Evolutionary conservation across 2,329 filamentous ascomycete genomes (phyloP), one percentile per base, ranked within the genome.

Genomic region (Fusarium sp.): DNA sequence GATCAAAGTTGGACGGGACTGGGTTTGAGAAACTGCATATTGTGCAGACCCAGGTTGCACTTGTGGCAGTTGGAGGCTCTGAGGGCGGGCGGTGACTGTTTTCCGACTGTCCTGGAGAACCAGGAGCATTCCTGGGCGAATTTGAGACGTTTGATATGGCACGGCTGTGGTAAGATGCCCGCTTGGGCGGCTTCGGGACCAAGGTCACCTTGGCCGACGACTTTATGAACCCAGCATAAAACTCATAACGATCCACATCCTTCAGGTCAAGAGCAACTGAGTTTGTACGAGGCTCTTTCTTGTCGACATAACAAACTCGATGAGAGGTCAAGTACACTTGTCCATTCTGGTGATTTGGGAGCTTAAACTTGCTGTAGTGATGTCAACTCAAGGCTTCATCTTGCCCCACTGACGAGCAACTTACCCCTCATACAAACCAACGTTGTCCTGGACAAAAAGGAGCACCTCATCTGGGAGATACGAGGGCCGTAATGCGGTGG

Each of bases 281-380:
- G 79, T 93, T 90, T 77, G 92, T 92, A 68, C 95, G 89, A 15
- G 96, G 94, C 69, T 98, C 92, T 34, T 90, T 87, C 76, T 94
- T 92, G 78, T 98, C 95, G 70, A 99, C 93, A 78, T 98, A 99
- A 84, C 95, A 99, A 66, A 94, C 90, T 56, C 96, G 92, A 81
- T 98, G 95, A 9, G 96, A 97, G 16, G 96, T 99, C 81, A 99
- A 82, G 79, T 99, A 99, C 59, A 96, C 94, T 83, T 98, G 94
- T 54, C 96, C 96, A 83, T 97, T 94, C 79, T 99, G 96, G 72
- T 97, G 94, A 77, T 95, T 91, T 37, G 94, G 92, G 58, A 99
- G 91, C 84, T 99, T 99, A 85, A 91, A 96, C 84, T 98, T 98
- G 74, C 94, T 97, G 75, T 39, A 23, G 27, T 52, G 46, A 27